Percentiles rank a stretch among this genome's conserved stretches.
Conservation (phyloP, 164 flowering plant genomes). For the Berberis vulgaris region DNA sequence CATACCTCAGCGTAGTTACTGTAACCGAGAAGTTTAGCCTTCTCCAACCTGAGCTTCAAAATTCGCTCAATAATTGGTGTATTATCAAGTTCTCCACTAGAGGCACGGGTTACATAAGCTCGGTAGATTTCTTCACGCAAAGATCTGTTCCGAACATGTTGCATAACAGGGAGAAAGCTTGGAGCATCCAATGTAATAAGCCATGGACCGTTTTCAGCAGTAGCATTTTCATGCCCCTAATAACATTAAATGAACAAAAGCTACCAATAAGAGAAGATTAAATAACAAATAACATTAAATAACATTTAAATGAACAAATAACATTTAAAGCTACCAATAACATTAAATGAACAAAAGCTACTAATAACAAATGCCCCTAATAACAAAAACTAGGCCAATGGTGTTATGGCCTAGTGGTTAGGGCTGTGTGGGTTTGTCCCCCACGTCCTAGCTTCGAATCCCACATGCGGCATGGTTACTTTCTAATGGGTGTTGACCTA, state of each 20-base stretch:
- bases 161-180: slow-evolving; percentile 85
- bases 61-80: slow-evolving; percentile 73
- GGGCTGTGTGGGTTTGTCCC: no score
- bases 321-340: slow-evolving; percentile 56
- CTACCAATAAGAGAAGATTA: neutral
- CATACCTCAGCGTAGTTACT: slow-evolving; percentile 91
- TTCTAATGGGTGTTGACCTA: no score
- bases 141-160: slow-evolving; percentile 71
- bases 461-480: no score
- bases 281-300: no score
- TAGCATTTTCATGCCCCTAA: slow-evolving; percentile 89
- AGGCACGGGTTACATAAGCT: slow-evolving; percentile 79
- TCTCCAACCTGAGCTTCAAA: slow-evolving; percentile 80
- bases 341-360: neutral
- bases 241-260: neutral
- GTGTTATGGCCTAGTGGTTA: no score
- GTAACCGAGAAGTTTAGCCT: slow-evolving; percentile 89
- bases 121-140: slow-evolving; percentile 88
- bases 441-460: no score
- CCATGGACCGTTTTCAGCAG: slow-evolving; percentile 97
- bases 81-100: slow-evolving; percentile 84
- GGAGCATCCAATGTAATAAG: slow-evolving; percentile 89
- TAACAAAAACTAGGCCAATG: no score
- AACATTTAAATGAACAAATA: no score
- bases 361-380: neutral